Conservation (phyloP, 495 filamentous ascomycete genomes). For the Massariosphaeria phaeospora region DNA sequence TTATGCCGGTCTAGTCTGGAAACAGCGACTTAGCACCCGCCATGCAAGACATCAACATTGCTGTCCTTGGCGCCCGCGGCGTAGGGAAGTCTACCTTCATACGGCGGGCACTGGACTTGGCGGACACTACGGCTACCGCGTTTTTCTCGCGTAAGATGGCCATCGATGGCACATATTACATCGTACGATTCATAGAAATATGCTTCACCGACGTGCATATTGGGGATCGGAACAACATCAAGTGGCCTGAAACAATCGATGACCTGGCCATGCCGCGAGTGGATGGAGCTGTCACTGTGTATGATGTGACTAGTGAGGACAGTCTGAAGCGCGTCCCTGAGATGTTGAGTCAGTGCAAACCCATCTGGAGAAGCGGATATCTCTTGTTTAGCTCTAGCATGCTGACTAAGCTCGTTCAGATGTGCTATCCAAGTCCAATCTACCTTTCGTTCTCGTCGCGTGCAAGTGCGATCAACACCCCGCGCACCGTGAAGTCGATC, state of each 20-base stretch:
- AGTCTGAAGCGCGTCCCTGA: slow-evolving; percentile 63
- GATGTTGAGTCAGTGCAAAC: slow-evolving; percentile 62
- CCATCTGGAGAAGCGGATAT: neutral
- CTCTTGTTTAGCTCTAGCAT: neutral
- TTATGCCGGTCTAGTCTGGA: slow-evolving; percentile 22
- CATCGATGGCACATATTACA: slow-evolving; percentile 68
- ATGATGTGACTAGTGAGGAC: slow-evolving; percentile 73
- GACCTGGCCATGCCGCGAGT: slow-evolving; percentile 64
- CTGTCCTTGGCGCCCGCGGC: slow-evolving; percentile 71
- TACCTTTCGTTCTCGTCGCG: slow-evolving; percentile 73
- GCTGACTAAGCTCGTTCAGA: slow-evolving; percentile 47
- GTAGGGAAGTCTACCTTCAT: slow-evolving; percentile 92
- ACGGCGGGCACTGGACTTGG: slow-evolving; percentile 68
- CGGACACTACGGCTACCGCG: slow-evolving; percentile 48
- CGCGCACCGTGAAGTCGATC: slow-evolving; percentile 55
- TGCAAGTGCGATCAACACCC: slow-evolving; percentile 76
- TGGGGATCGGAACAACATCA: slow-evolving; percentile 59
- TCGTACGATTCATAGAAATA: slow-evolving; percentile 77
- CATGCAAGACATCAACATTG: slow-evolving; percentile 74
- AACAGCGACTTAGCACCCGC: slow-evolving; percentile 23
- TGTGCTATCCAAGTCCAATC: slow-evolving; percentile 57
- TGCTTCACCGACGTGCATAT: slow-evolving; percentile 63
- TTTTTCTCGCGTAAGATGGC: slow-evolving; percentile 65
- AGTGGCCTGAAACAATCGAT: slow-evolving; percentile 71
- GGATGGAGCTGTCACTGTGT: slow-evolving; percentile 78